Conservation (phyloP, 2,329 filamentous ascomycete species). For the Colletotrichum plurivorum region DNA sequence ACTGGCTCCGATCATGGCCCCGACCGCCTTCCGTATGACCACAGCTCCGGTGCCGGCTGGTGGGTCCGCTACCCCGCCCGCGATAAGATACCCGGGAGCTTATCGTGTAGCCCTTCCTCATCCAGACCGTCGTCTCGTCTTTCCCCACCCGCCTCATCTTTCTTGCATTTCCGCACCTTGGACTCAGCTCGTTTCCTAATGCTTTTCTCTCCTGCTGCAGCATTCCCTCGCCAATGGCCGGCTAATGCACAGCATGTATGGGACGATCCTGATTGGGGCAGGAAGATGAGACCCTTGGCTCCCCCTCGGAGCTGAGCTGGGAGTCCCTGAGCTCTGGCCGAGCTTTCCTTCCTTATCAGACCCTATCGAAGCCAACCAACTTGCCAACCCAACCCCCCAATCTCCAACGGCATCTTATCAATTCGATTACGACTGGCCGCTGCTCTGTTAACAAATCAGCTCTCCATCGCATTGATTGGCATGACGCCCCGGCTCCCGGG, state of each 20-base stretch:
- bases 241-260: conserved; percentile 29
- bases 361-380: neutral
- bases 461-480: conserved; percentile 15
- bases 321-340: neutral
- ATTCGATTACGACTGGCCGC: neutral
- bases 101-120: conserved; percentile 37
- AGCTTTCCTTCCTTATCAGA: conserved; percentile 23
- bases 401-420: conserved; percentile 17
- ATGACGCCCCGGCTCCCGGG: conserved; percentile 20
- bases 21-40: conserved; percentile 1
- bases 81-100: conserved; percentile 38
- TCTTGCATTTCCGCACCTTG: neutral
- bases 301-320: conserved; percentile 1
- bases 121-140: conserved; percentile 30
- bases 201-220: too few species aligned
- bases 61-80: neutral
- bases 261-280: conserved; percentile 25
- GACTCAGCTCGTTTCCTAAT: too few species aligned
- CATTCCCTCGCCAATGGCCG: neutral
- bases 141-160: conserved; percentile 1
- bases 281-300: neutral
- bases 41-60: conserved; percentile 25
- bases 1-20: conserved; percentile 23
- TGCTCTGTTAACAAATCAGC: neutral
- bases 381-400: neutral